Evolutionary conservation across 1,139 yeast species (phyloP).

Genomic region (Sugiyamaella japonica): DNA sequence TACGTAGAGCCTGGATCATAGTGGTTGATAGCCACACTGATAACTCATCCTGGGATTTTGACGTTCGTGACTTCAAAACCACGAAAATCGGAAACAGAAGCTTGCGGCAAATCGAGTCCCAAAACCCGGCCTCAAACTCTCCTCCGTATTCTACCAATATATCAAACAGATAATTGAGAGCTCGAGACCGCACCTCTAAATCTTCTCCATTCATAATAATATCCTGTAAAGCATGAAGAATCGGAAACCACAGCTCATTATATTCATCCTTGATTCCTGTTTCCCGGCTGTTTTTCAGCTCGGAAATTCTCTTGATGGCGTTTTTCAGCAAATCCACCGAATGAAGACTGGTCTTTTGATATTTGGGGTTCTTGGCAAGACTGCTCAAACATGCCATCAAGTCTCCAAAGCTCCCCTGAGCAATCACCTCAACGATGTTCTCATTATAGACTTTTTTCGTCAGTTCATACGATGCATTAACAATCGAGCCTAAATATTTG

Average conservation of each 20-base stretch:
- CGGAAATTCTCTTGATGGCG: slow-evolving; percentile 53
- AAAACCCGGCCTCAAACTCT: slow-evolving; percentile 68
- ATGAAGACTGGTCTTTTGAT: slow-evolving; percentile 77
- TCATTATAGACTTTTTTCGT: slow-evolving; percentile 63
- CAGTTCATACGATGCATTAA: slow-evolving; percentile 61
- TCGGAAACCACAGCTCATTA: slow-evolving; percentile 65
- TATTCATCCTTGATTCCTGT: slow-evolving; percentile 23
- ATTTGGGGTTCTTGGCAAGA: slow-evolving; percentile 79
- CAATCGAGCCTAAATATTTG: slow-evolving; percentile 44
- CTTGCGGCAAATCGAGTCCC: slow-evolving; percentile 79
- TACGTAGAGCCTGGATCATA: slow-evolving; percentile 88
- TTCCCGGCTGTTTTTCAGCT: slow-evolving; percentile 27
- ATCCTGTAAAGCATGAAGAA: slow-evolving; percentile 80
- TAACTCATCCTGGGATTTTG: slow-evolving; percentile 71
- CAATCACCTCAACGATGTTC: slow-evolving; percentile 61
- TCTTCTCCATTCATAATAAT: slow-evolving; percentile 93
- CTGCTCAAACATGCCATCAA: slow-evolving; percentile 76
- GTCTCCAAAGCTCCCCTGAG: slow-evolving; percentile 73
- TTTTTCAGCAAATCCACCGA: slow-evolving; percentile 74
- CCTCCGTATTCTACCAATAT: slow-evolving; percentile 76
- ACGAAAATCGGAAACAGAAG: slow-evolving; percentile 88
- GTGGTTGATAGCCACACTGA: slow-evolving; percentile 98
- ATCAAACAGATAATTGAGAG: slow-evolving; percentile 79
- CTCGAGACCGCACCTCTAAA: slow-evolving; percentile 88
- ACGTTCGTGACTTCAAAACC: slow-evolving; percentile 74